Percentiles rank a stretch among this genome's conserved stretches.
Conservation (phyloP, 2,329 filamentous ascomycete species). For the Colletotrichum endophyticum region DNA sequence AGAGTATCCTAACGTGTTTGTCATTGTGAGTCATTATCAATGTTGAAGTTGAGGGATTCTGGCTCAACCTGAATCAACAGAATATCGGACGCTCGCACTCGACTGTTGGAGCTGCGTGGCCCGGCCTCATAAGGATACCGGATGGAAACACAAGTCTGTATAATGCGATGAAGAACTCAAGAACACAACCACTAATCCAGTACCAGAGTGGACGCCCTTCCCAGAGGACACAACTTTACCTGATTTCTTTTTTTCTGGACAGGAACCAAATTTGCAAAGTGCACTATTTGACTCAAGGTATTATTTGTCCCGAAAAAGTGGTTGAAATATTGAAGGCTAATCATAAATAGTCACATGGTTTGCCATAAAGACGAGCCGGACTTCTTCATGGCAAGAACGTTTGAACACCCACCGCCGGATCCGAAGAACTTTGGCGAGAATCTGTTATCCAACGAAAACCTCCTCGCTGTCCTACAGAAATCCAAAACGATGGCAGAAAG, state of each 20-base stretch:
- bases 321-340: not conserved
- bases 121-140: accelerated
- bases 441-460: too few species aligned
- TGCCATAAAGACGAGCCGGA: not conserved
- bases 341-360: not conserved
- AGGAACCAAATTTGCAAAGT: not conserved
- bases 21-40: not conserved
- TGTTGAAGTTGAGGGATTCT: not conserved
- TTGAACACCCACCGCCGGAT: not conserved
- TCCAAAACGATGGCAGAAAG: not conserved
- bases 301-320: not conserved
- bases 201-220: not conserved
- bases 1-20: not conserved
- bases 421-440: too few species aligned
- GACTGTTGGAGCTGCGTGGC: not conserved
- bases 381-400: not conserved
- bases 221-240: not conserved
- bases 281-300: not conserved
- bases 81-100: not conserved
- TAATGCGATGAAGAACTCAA: accelerated
- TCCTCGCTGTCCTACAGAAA: not conserved
- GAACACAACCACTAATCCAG: accelerated
- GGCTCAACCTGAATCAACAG: not conserved
- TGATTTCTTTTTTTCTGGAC: not conserved
- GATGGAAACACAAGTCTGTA: not conserved